Evolutionary conservation across 108 stramenopile species (phyloP).

Genomic region (Fistulifera pelliculosa): DNA sequence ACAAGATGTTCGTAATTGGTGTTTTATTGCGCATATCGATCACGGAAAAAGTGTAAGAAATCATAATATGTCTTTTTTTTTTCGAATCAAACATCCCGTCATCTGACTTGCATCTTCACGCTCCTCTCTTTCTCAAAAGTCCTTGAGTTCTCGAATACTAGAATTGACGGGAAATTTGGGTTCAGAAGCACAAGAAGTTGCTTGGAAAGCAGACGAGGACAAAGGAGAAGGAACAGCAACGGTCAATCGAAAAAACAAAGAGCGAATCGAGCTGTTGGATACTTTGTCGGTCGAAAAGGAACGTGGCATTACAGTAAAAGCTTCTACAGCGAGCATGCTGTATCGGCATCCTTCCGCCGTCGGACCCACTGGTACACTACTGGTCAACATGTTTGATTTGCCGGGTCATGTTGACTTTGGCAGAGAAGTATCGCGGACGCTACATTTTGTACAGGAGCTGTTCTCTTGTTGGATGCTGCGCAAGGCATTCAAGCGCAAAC

Average conservation of each 20-base stretch:
- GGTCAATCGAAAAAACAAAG: slow-evolving; percentile 20
- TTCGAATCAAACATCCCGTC: too few relatives aligned
- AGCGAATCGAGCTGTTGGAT: slow-evolving; percentile 91
- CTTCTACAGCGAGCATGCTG: slow-evolving; percentile 94
- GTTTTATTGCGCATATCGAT: slow-evolving; percentile 86
- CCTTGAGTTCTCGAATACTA: slow-evolving; percentile 68
- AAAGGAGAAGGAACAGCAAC: not conserved
- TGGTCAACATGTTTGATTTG: slow-evolving; percentile 94
- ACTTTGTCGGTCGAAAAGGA: slow-evolving; percentile 91
- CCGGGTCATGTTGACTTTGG: slow-evolving; percentile 97
- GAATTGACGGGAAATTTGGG: slow-evolving; percentile 86
- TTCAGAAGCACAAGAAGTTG: slow-evolving; percentile 42
- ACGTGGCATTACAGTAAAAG: slow-evolving; percentile 97
- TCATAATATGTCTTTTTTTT: too few relatives aligned
- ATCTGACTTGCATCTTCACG: too few relatives aligned
- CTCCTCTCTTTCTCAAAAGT: too few relatives aligned
- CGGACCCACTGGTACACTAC: slow-evolving; percentile 48
- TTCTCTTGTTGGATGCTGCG: slow-evolving; percentile 84
- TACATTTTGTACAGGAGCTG: slow-evolving; percentile 94
- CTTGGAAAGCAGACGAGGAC: slow-evolving; percentile 14
- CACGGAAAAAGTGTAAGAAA: slow-evolving; percentile 69
- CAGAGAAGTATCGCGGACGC: slow-evolving; percentile 83
- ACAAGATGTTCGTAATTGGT: slow-evolving; percentile 73
- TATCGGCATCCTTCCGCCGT: slow-evolving; percentile 74
- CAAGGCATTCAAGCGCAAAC: slow-evolving; percentile 99